Evolutionary conservation across 2,329 filamentous ascomycete genomes (phyloP), one percentile per base, ranked within the genome.

Genomic region (Fusarium sp.): DNA sequence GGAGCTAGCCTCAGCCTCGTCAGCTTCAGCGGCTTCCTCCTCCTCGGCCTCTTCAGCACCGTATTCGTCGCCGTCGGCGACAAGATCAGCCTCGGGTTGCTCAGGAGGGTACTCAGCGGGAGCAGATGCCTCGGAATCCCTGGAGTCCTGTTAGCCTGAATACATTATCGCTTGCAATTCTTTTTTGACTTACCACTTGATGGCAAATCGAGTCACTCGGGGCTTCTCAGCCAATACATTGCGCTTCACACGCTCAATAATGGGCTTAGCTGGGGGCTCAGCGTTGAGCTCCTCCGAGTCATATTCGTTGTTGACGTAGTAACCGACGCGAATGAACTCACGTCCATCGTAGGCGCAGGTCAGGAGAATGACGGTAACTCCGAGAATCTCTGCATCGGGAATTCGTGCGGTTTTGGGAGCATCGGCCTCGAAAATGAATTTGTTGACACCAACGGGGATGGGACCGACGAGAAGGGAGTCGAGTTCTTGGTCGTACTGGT

Each of bases 291-390:
- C 94, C 79, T 97, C 94, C 33, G 93, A 93, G 78, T 97, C 94
- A 83, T 99, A 99, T 84, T 99, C 97, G 80, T 99, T 99, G 88
- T 98, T 99, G 80, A 99, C 96, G 78, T 99, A 99, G 89, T 99
- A 99, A 72, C 96, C 96, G 47, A 99, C 96, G 75, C 96, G 95
- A 44, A 99, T 95, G 79, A 99, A 99, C 83, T 99, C 96, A 80
- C 96, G 91, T 61, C 93, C 93, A 80, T 99, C 96, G 85, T 99
- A 99, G 83, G 94, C 93, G 85, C 96, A 98, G 66, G 95, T 98
- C 75, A 99, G 90, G 63, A 99, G 92, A 78, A 99, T 95, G 79
- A 99, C 96, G 8, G 96, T 99, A 57, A 99, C 97, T 69, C 96
- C 96, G 51, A 99, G 90, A 78, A 99, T 95, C 85, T 99, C 97